These are phyloP conservation scores for Aspergillus alliaceus DNA, from an alignment of 2,329 filamentous ascomycete genomes.

Conservation along the genomic window DNA sequence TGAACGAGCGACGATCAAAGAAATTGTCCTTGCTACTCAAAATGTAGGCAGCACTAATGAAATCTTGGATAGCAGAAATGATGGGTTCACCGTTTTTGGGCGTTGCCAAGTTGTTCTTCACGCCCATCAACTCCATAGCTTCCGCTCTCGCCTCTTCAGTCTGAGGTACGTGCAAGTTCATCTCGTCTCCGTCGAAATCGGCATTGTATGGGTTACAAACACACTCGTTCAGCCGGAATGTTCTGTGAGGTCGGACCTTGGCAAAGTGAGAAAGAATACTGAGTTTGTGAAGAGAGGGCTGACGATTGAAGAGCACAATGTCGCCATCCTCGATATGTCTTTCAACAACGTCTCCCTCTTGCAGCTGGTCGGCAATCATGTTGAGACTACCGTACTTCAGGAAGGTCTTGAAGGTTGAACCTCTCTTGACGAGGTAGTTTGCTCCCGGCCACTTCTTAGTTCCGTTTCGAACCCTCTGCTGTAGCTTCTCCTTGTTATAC, in stretches of 20 bases:
- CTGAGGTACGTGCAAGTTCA: constrained; percentile 97
- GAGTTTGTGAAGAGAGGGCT: constrained; percentile 95
- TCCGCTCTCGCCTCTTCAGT: constrained; percentile 95
- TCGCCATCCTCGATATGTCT: constrained; percentile 94
- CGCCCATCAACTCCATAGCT: constrained; percentile 94
- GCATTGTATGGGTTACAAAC: constrained; percentile 98
- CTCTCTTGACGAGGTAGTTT: constrained; percentile 74
- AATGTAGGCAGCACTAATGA: constrained; percentile 92
- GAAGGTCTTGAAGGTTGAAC: constrained; percentile 68
- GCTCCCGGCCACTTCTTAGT: constrained; percentile 82
- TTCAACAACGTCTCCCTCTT: constrained; percentile 85
- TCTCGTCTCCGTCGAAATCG: constrained; percentile 98
- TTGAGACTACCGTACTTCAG: constrained; percentile 74
- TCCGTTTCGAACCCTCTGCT: constrained; percentile 72
- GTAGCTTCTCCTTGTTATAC: constrained; percentile 82
- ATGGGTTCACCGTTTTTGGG: constrained; percentile 98
- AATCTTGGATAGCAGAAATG: constrained; percentile 98
- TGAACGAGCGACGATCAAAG: constrained; percentile 84
- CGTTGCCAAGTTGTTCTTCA: constrained; percentile 92
- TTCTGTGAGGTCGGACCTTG: constrained; percentile 91
- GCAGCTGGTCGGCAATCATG: constrained; percentile 70
- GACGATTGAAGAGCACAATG: constrained; percentile 95
- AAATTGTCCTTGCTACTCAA: constrained; percentile 92
- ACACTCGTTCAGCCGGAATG: constrained; percentile 96
- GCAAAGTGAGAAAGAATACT: constrained; percentile 96